Base-by-base conservation (phyloP, 1,284 basidiomycete species). In the Malassezia sympodialis region DNA sequence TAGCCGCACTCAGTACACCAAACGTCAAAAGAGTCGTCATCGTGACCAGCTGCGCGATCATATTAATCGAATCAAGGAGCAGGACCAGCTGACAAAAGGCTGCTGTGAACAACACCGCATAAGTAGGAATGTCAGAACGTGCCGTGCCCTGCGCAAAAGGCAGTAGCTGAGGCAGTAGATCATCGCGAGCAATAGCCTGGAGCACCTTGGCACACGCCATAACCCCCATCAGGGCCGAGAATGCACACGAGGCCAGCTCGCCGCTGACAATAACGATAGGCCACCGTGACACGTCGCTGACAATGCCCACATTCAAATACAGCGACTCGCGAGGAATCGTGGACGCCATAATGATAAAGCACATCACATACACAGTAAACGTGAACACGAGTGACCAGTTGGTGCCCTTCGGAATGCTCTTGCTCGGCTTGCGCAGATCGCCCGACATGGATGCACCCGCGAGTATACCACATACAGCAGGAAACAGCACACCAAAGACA, bases 401-500 rank as follows among this genome's bases (percentile, higher is more conserved):
- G 24, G 72, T 73, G 19, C 72, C 69, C 53, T 73, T 73, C n/a
- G 72, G 70, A 27, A 73, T 71, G 55, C 71, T 73, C 54, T 73
- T 73, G 57, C 66, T 69, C 28, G 72, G 72, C 53, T 73, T 73
- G 48, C 72, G 68, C 31, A 73, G 55, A 51, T 73, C 72, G 31
- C 72, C 72, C 3, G 68, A 71, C 68, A 73, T 72, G 54, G 65
- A 68, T n/a, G 68, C 67, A 14, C 71, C 71, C 4, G 71, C 71
- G 7, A 73, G 56, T 27, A 73, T 65, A 10, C 71, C 71, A 21
- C 67, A 72, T 42, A 73, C 71, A 23, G 71, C 71, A 1, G 71
- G 71, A 51, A 73, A 73, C 52, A 73, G 65, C 21, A 73, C 71
- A 19, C 71, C 69, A 53, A 73, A 73, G 30, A 72, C 68, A 23